A percentile compares a stretch with the other conserved stretches of the same genome.
phyloP scores from a whole-genome alignment of 2,329 filamentous ascomycete genomes.

The Colletotrichum melonis region DNA sequence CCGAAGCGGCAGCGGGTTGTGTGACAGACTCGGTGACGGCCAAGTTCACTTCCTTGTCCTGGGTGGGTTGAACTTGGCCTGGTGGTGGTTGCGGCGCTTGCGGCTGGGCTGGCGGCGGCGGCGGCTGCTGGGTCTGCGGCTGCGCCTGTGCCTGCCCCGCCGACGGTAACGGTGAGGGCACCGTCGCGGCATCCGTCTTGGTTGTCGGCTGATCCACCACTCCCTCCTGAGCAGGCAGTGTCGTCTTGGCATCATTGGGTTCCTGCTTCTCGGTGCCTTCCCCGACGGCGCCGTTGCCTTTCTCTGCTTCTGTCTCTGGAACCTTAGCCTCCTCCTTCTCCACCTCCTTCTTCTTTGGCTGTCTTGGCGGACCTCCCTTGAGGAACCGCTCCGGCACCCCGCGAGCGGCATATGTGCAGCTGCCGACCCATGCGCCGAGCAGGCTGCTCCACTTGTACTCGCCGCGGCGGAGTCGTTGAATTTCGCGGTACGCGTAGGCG shows the following conservation, averaged over 20 bases:
- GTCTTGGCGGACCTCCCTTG: slow-evolving; percentile 43
- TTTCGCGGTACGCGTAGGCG: slow-evolving; percentile 82
- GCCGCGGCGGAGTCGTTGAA: slow-evolving; percentile 78
- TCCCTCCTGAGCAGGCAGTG: slow-evolving; percentile 5
- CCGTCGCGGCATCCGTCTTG: background rate
- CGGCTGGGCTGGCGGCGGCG: background rate
- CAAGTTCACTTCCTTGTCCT: slow-evolving; percentile 18
- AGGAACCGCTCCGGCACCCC: slow-evolving; percentile 86
- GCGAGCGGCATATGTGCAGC: slow-evolving; percentile 69
- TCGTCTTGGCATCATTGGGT: slow-evolving; percentile 22
- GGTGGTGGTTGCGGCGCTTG: background rate
- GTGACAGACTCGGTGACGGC: slow-evolving; percentile 2
- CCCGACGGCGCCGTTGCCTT: slow-evolving; percentile 24
- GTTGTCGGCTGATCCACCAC: background rate
- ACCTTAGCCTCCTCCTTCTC: background rate
- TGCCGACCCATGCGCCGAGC: slow-evolving; percentile 86
- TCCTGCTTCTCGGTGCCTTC: slow-evolving; percentile 36
- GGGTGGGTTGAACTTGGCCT: background rate
- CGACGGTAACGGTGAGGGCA: slow-evolving; percentile 20
- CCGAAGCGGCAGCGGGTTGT: slow-evolving; percentile 10
- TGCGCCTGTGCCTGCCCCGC: slow-evolving; percentile 3
- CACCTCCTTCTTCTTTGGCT: slow-evolving; percentile 38
- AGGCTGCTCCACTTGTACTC: slow-evolving; percentile 86
- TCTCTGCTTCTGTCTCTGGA: background rate
- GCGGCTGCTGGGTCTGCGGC: background rate